These are phyloP conservation scores for Physcomitrellopsis africana DNA, from an alignment of 225 moss, liverwort and hornwort species.

Conservation along the genomic window DNA sequence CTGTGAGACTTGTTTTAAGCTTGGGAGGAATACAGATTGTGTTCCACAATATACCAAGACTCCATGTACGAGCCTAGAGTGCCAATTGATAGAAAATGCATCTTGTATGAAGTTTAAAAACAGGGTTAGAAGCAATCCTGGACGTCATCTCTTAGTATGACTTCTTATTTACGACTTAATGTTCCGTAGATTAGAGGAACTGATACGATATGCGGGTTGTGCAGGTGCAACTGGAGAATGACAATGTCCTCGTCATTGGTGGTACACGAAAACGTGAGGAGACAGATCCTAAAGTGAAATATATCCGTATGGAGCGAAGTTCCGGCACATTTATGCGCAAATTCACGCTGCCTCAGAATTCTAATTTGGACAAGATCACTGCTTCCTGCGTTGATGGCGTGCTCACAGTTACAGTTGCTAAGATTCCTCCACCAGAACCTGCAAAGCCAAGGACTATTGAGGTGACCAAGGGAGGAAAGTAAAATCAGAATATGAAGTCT, in stretches of 20 bases:
- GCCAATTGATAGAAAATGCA: no score
- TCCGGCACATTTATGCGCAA: slow-evolving; percentile 51
- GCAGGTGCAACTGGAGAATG: slow-evolving; percentile 54
- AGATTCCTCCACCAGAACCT: slow-evolving; percentile 41
- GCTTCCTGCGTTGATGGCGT: slow-evolving; percentile 42
- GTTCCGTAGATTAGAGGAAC: background rate
- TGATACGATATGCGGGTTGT: background rate
- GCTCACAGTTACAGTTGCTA: slow-evolving; percentile 49
- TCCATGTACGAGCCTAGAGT: no score
- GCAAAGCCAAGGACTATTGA: slow-evolving; percentile 36
- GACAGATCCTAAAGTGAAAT: slow-evolving; percentile 30
- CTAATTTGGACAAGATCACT: slow-evolving; percentile 32
- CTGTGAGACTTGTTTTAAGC: no score
- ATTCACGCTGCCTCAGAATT: slow-evolving; percentile 45
- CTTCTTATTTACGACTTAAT: no score
- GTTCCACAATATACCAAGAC: no score
- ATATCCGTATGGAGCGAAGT: slow-evolving; percentile 45
- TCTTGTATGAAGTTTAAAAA: no score
- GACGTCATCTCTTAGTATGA: no score
- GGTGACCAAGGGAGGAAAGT: slow-evolving; percentile 14
- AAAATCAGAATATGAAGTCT: background rate
- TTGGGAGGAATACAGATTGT: no score
- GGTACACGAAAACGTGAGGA: slow-evolving; percentile 45
- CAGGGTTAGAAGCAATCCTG: no score
- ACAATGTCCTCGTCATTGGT: slow-evolving; percentile 47